Percentiles rank a stretch among this genome's conserved stretches.
These are phyloP conservation scores for Bauhinia variegata DNA, from an alignment of 306 rosid species.

Conservation along the genomic window DNA sequence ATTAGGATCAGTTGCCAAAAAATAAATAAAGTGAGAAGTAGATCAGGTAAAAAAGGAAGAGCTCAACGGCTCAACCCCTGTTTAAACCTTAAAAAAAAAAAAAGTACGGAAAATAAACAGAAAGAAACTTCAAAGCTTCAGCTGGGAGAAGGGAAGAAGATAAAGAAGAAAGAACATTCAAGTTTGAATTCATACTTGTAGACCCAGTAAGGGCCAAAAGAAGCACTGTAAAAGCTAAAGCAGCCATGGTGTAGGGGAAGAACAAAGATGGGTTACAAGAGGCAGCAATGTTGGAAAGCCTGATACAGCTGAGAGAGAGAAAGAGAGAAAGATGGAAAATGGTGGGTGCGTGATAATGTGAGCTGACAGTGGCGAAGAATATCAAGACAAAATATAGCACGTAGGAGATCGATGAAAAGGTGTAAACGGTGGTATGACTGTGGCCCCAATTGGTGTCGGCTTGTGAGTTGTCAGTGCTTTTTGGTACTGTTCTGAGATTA, in stretches of 20 bases:
- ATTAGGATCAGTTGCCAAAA: background rate
- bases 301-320: conserved; percentile 20
- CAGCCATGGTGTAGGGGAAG: conserved; percentile 52
- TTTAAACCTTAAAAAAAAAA: background rate
- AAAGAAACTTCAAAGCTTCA: background rate
- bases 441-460: conserved; percentile 45
- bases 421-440: conserved; percentile 42
- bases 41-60: background rate
- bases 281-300: conserved; percentile 13
- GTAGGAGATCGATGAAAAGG: conserved; percentile 30
- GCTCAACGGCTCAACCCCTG: background rate
- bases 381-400: conserved; percentile 39
- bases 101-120: no score
- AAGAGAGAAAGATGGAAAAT: conserved; percentile 17
- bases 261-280: conserved; percentile 12
- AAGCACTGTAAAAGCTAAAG: conserved; percentile 53
- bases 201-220: conserved; percentile 61
- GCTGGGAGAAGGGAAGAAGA: background rate
- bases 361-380: conserved; percentile 11
- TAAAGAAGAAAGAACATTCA: background rate
- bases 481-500: conserved; percentile 25
- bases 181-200: conserved; percentile 57
- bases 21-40: background rate
- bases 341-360: conserved; percentile 44
- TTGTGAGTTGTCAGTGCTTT: conserved; percentile 36